Evolutionary conservation across 2,329 filamentous ascomycete species (phyloP).

Genomic region (Orbilia blumenaviensis): DNA sequence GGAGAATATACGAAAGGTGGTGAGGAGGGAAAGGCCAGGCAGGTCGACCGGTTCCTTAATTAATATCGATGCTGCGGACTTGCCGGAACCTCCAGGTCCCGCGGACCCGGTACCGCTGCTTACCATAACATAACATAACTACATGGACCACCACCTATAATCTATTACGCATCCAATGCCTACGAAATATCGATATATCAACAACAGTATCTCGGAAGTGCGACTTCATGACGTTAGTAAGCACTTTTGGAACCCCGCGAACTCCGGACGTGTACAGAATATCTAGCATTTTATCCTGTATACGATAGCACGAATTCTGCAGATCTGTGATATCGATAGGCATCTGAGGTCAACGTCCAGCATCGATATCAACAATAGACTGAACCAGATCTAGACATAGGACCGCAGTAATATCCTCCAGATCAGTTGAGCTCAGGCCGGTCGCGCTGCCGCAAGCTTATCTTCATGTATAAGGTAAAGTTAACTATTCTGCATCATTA

Average conservation of each 20-base stretch:
- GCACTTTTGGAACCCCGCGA: no score
- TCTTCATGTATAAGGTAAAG: not conserved
- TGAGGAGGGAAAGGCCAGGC: not conserved
- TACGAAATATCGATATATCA: not conserved
- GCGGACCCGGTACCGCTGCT: not conserved
- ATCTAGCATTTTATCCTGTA: no score
- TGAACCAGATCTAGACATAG: no score
- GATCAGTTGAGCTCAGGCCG: slow-evolving; percentile 6
- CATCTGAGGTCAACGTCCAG: no score
- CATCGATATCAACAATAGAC: no score
- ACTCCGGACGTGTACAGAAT: no score
- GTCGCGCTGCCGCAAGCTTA: slow-evolving; percentile 33
- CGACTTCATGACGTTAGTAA: not conserved
- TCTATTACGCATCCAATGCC: not conserved
- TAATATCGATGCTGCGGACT: not conserved
- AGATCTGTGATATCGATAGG: no score
- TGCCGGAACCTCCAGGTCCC: not conserved
- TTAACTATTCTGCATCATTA: no score
- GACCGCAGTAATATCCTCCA: no score
- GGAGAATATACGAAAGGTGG: no score
- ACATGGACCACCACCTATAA: not conserved
- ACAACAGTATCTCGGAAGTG: not conserved
- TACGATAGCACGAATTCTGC: no score
- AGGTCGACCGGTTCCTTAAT: not conserved
- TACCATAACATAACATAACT: not conserved